These are phyloP conservation scores for Euphorbia lathyris DNA, from an alignment of 345 rosid species.

Conservation along the genomic window DNA sequence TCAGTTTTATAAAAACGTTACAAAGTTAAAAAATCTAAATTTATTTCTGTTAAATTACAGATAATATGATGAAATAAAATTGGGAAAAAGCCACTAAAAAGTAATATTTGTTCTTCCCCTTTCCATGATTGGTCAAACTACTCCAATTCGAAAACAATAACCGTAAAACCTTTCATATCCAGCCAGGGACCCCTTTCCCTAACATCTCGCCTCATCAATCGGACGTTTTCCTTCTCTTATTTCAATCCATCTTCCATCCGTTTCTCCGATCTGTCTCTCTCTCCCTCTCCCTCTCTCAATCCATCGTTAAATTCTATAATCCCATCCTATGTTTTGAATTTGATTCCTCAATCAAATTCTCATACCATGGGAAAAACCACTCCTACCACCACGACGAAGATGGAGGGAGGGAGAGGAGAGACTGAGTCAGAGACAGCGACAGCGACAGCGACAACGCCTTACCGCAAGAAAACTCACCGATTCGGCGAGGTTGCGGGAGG, in stretches of 20 bases:
- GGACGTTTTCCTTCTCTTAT: neutral
- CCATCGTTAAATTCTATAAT: neutral
- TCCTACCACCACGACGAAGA: neutral
- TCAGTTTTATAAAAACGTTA: too few relatives aligned
- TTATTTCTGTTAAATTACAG: too few relatives aligned
- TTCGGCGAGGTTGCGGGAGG: conserved; percentile 51
- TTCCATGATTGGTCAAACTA: neutral
- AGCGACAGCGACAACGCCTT: too few relatives aligned
- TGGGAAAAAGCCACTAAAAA: too few relatives aligned
- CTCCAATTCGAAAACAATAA: too few relatives aligned
- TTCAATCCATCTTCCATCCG: neutral
- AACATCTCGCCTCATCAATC: neutral
- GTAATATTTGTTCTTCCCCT: too few relatives aligned
- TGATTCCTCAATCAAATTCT: neutral
- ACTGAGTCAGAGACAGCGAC: too few relatives aligned
- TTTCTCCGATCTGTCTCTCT: neutral
- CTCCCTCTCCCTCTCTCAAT: too few relatives aligned
- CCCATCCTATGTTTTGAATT: neutral
- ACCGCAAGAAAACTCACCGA: neutral
- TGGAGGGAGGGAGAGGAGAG: neutral
- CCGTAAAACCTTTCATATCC: neutral
- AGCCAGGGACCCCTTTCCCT: neutral
- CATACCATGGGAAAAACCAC: too few relatives aligned
- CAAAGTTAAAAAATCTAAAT: too few relatives aligned
- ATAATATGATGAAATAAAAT: too few relatives aligned